phyloP scores from a whole-genome alignment of 192 early-diverging fungal genomes.

The Coemansia sp. region DNA sequence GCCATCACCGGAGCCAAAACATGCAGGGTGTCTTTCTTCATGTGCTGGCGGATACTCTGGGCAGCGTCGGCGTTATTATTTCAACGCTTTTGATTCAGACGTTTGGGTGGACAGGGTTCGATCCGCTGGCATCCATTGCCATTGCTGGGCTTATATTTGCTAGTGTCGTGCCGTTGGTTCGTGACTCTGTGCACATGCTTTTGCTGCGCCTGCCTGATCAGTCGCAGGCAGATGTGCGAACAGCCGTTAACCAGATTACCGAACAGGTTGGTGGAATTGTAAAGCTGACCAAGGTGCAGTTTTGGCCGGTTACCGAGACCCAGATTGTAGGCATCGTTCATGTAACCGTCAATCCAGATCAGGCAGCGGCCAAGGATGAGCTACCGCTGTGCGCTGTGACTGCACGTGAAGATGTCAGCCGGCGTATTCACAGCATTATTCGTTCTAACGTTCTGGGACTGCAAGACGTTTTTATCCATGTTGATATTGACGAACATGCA shows the following conservation, averaged over 20 bases:
- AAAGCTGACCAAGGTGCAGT: constrained; percentile 28
- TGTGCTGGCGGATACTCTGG: constrained; percentile 90
- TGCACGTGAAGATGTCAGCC: constrained; percentile 14
- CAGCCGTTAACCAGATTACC: constrained; percentile 19
- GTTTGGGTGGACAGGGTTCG: constrained; percentile 94
- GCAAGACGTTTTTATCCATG: constrained; percentile 40
- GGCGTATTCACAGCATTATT: constrained; percentile 17
- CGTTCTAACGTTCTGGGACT: constrained; percentile 30
- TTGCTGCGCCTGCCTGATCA: constrained; percentile 47
- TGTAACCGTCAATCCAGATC: constrained; percentile 15
- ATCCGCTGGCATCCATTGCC: constrained; percentile 90
- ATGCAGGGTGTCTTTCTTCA: constrained; percentile 95
- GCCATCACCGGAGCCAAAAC: constrained; percentile 71
- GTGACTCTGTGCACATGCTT: constrained; percentile 61
- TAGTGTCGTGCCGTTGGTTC: constrained; percentile 82
- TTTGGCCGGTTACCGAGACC: constrained; percentile 51
- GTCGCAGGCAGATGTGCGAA: constrained; percentile 28
- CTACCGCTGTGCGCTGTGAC: constrained; percentile 17
- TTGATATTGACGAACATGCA: constrained; percentile 7
- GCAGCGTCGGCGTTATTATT: constrained; percentile 94
- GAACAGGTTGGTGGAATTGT: constrained; percentile 7
- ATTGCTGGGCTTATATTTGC: constrained; percentile 86
- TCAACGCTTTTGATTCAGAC: constrained; percentile 83
- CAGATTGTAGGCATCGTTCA: constrained; percentile 39
- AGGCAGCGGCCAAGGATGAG: constrained; percentile 18